Base-by-base conservation (phyloP, 768 basidiomycete species). In the Psilocybe sp. region DNA sequence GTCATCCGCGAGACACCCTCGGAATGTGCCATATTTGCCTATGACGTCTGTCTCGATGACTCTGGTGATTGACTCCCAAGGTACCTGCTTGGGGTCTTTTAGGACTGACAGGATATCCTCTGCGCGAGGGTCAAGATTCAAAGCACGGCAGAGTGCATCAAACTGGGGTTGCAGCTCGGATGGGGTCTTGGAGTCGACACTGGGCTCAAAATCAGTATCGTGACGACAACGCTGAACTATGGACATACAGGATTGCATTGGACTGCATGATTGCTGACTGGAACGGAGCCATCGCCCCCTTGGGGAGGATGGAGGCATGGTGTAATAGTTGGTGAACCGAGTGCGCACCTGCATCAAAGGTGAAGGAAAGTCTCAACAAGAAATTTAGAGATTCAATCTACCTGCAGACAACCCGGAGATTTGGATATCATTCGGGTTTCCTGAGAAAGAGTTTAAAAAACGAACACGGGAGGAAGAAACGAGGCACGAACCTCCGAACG, bases 251-350 rank as follows among this genome's bases (percentile, higher is more conserved):
- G 6, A 92, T 84, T 1, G 85, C 83, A 56, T 91, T 92, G 7
- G 89, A 91, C 58, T 88, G 86, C 13, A 89, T 64, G 8, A 79
- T 56, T 3, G 84, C 87, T 15, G 83, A 81, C 31, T 74, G 73
- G 59, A 90, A 87, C 0, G 89, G 88, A 0, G 87, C 80, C 20
- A 65, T 61, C 51, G 70, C 64, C 20, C 78, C 79, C 4, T 72
- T 63, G 0, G 86, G 83, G 16, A 89, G 73, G 20, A 75, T 73
- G 2, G 87, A 87, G 23, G 77, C 84, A 55, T 82, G 80, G 44
- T 89, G 85, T 6, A 92, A 71, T 23, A 88, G 61, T 60, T 90
- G 86, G 58, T 89, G 87, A 1, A 87, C 81, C 0, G 88, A 81
- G 64, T 92, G 85, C 1, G 81, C 85, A 8, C 86, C 84, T 86